Evolutionary conservation across 164 flowering plant species (phyloP).

Genomic region (Vitis riparia): DNA sequence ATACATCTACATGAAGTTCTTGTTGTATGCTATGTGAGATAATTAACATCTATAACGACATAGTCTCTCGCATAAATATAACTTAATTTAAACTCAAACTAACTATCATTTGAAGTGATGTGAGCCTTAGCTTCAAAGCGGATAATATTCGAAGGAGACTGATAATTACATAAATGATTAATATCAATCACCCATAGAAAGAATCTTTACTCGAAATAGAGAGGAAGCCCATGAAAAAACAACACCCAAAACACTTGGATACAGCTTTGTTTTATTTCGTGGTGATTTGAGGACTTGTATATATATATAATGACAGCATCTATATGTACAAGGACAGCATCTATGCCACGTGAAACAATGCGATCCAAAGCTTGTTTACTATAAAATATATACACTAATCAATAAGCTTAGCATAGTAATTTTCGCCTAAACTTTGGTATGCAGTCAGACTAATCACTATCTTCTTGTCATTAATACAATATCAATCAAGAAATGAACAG

Average conservation of each 20-base stretch:
- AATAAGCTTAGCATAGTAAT: neutral
- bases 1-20: no score
- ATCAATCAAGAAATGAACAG: neutral
- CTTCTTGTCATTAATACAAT: neutral
- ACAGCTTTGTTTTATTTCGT: neutral
- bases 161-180: neutral
- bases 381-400: neutral
- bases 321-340: no score
- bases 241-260: neutral
- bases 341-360: neutral
- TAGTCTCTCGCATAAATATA: no score
- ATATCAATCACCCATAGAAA: neutral
- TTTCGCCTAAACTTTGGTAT: neutral
- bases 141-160: neutral
- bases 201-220: neutral
- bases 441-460: neutral
- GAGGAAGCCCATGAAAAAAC: neutral
- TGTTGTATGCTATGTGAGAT: no score
- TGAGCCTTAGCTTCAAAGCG: no score
- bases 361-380: neutral
- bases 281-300: neutral
- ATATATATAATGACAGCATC: neutral
- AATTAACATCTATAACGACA: no score
- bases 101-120: no score
- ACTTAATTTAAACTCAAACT: no score